A percentile compares a stretch with the other conserved stretches of the same genome.
These are phyloP conservation scores for Cutaneotrichosporon cavernicola DNA, from an alignment of 1,284 basidiomycete genomes.

Conservation along the genomic window DNA sequence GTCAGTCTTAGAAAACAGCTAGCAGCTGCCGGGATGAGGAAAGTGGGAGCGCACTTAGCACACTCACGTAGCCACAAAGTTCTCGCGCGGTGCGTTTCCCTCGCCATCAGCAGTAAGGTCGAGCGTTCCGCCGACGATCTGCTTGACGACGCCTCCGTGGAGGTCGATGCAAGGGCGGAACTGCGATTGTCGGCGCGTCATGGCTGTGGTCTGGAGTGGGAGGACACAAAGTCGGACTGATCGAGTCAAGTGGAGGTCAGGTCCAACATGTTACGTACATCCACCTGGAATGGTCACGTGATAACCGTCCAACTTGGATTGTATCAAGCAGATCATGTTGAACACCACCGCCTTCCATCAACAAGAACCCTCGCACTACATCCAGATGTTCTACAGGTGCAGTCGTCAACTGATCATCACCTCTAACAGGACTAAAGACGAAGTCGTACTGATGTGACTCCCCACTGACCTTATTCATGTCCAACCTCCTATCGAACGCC, in stretches of 20 bases:
- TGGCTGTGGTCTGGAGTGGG: background rate
- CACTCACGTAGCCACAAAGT: slow-evolving; percentile 84
- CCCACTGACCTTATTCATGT: background rate
- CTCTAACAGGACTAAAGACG: background rate
- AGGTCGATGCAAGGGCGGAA: slow-evolving; percentile 98
- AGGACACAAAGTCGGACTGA: background rate
- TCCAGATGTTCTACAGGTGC: background rate
- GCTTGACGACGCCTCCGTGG: slow-evolving; percentile 92
- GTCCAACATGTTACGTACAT: background rate
- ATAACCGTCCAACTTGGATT: background rate
- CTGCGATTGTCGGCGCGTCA: slow-evolving; percentile 44
- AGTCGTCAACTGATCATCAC: background rate
- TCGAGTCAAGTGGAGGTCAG: slow-evolving; percentile 4
- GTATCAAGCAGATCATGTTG: too few relatives aligned
- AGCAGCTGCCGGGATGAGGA: background rate
- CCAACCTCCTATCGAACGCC: background rate
- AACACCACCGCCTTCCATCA: background rate
- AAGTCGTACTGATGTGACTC: background rate
- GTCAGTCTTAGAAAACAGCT: background rate
- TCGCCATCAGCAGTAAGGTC: slow-evolving; percentile 35
- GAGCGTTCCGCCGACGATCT: slow-evolving; percentile 95
- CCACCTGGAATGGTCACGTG: background rate
- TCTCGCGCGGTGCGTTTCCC: slow-evolving; percentile 72
- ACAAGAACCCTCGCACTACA: background rate
- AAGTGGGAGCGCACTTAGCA: too few relatives aligned